A percentile compares a stretch with the other conserved stretches of the same genome.
phyloP scores from a whole-genome alignment of 2,329 filamentous ascomycete genomes.

The Drechmeria coniospora region DNA sequence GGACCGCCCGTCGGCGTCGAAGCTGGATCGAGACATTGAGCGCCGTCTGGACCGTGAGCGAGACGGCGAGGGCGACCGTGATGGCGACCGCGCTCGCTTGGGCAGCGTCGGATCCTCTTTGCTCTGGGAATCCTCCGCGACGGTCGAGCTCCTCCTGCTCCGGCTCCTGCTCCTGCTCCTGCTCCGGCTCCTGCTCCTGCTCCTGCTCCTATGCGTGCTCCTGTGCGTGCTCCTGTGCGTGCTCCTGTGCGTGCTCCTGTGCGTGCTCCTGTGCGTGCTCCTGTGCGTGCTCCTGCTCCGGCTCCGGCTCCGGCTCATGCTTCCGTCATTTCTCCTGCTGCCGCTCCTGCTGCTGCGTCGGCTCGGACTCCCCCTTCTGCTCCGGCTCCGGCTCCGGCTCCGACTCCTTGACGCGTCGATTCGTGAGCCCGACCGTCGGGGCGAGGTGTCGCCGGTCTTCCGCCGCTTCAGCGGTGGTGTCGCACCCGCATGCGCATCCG shows the following conservation, averaged over 20 bases:
- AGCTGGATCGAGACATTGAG: slow-evolving; percentile 18
- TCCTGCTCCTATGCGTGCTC: too few relatives aligned
- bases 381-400: too few relatives aligned
- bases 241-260: too few relatives aligned
- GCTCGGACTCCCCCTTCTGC: too few relatives aligned
- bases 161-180: too few relatives aligned
- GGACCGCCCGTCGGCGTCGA: slow-evolving; percentile 21
- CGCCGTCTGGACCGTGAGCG: slow-evolving; percentile 14
- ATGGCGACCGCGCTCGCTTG: slow-evolving; percentile 1
- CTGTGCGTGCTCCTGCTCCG: too few relatives aligned
- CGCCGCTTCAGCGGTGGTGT: slow-evolving; percentile 17
- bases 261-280: too few relatives aligned
- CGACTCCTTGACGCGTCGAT: neutral
- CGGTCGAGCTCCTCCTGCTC: neutral
- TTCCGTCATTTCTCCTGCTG: too few relatives aligned
- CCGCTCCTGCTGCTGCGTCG: too few relatives aligned
- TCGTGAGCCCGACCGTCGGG: slow-evolving; percentile 10
- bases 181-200: too few relatives aligned
- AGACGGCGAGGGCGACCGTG: slow-evolving; percentile 1
- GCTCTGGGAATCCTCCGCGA: neutral
- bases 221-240: too few relatives aligned
- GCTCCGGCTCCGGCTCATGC: too few relatives aligned
- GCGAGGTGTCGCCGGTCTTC: slow-evolving; percentile 15
- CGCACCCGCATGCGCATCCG: slow-evolving; percentile 10
- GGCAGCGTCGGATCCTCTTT: slow-evolving; percentile 1